Base-by-base conservation (phyloP, 1,284 basidiomycete genomes). In the Cutaneotrichosporon cavernicola region DNA sequence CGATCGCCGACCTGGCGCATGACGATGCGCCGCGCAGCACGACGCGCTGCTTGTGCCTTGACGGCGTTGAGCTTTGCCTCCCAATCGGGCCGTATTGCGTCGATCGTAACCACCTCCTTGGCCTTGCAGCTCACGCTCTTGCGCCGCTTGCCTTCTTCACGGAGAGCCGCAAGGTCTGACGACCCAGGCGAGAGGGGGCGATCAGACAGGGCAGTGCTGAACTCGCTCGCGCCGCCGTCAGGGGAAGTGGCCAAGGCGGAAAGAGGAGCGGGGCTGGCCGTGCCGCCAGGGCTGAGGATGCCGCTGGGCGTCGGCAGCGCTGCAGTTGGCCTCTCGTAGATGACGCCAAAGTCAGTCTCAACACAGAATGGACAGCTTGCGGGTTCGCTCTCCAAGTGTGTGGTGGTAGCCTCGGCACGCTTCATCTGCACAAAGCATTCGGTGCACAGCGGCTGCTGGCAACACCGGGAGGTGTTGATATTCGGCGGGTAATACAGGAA, bases 361-460 rank as follows among this genome's bases (percentile, higher is more conserved):
- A 98, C 92, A 75, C 96, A 99, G 78, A 92, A 99, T 2, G 96
- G 96, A 79, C 96, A 99, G 7, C 91, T 90, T 5, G 95, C 92
- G 0, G 95, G 91, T 73, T 98, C 96, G 16, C 92, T 93, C 67
- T 83, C 90, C 58, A 96, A 83, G 80, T 97, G 93, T 0, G 92
- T 96, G 5, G 91, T 84, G 0, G 92, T 95, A 5, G 96, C 93
- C 72, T 99, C 97, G 57, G 86, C 87, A 61, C 96, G 89, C 83
- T 98, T 98, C 82, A 99, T 98, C 82, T 98, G 95, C 18, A 98
- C 94, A 76, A 99, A 99, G 79, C 96, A 99, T 81, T 99, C 96
- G 38, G 96, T 97, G 80, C 96, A 99, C 73, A 99, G 95, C 34
- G 92, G 90, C 75, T 99, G 96, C 83, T 95, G 92, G 79, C 96